A percentile compares a stretch with the other conserved stretches of the same genome.
Conservation (phyloP, 2,329 filamentous ascomycete genomes). For the Tolypocladium album region DNA sequence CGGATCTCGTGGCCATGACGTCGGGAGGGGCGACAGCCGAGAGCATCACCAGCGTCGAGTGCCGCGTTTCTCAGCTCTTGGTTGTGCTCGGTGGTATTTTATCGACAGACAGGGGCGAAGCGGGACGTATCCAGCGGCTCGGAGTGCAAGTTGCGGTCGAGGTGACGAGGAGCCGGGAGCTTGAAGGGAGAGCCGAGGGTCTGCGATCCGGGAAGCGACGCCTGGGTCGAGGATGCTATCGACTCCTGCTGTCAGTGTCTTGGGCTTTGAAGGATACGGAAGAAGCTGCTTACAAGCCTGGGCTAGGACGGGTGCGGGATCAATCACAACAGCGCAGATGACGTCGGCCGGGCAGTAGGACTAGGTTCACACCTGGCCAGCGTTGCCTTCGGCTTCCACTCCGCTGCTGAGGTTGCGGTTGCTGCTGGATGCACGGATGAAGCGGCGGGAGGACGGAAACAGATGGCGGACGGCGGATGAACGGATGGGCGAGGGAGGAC, state of each 20-base stretch:
- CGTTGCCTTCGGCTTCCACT: background rate
- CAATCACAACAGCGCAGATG: background rate
- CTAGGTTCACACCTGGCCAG: background rate
- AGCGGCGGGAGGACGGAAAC: background rate
- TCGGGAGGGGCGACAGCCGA: constrained; percentile 7
- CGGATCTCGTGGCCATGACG: constrained; percentile 9
- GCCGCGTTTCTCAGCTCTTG: background rate
- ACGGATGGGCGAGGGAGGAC: background rate
- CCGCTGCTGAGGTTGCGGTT: background rate
- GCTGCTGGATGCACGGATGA: background rate
- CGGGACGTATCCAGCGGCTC: background rate
- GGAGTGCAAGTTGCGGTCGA: background rate
- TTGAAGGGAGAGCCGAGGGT: background rate
- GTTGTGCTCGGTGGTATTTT: background rate
- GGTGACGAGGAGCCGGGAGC: background rate
- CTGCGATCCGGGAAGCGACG: background rate
- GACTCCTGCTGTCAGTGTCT: background rate
- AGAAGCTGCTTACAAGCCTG: background rate
- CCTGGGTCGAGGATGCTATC: background rate
- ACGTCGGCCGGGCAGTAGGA: background rate
- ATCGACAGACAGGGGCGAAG: background rate
- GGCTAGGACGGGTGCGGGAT: background rate
- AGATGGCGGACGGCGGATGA: background rate
- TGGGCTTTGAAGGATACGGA: background rate
- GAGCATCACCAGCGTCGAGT: constrained; percentile 4